Evolutionary conservation across 345 rosid species (phyloP).

Genomic region (Populus alba): DNA sequence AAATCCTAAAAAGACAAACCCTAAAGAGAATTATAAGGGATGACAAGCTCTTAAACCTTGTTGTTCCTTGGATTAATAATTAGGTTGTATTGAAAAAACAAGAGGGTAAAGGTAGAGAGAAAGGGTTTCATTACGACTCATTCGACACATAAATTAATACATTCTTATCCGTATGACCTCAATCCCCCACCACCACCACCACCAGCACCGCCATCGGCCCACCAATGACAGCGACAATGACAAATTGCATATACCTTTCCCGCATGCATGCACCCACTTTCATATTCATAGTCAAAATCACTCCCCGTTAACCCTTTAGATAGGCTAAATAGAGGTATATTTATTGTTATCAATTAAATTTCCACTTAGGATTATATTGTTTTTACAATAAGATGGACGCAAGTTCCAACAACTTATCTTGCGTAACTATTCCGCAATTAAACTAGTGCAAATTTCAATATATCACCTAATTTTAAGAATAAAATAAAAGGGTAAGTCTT

Average conservation of each 20-base stretch:
- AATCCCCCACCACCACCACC: constrained; percentile 1
- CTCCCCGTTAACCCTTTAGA: background rate
- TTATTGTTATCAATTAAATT: background rate
- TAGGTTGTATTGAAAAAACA: background rate
- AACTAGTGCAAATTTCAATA: background rate
- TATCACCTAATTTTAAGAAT: background rate
- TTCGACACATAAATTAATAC: constrained; percentile 17
- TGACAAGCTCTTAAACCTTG: constrained; percentile 29
- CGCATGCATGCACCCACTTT: background rate
- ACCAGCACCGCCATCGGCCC: background rate
- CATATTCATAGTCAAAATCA: background rate
- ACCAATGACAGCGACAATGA: background rate
- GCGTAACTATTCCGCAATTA: background rate
- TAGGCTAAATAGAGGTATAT: background rate
- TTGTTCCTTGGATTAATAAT: background rate
- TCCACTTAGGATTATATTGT: background rate
- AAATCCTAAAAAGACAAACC: constrained; percentile 34
- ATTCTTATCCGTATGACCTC: background rate
- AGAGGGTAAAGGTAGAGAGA: constrained; percentile 20
- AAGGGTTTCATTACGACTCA: constrained; percentile 16
- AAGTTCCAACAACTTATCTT: too few species aligned
- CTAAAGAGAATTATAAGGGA: background rate
- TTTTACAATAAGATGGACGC: too few species aligned
- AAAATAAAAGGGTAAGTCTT: too few species aligned
- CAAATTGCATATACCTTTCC: background rate